Conservation (phyloP, 192 early-diverging fungal genomes). For the Gaertneriomyces sp. region DNA sequence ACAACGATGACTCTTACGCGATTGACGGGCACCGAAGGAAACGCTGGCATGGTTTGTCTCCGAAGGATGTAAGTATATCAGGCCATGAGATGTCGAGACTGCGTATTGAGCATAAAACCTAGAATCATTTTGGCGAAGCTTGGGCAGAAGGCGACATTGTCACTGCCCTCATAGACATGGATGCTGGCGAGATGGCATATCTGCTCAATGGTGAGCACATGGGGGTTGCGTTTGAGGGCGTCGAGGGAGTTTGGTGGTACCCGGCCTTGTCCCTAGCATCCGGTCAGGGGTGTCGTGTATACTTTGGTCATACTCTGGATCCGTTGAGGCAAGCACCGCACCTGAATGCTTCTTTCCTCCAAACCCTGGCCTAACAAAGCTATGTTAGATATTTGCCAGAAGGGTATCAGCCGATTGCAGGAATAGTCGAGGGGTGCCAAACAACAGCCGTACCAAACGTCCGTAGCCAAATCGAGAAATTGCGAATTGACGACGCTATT, state of each 20-base stretch:
- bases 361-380: too few species aligned
- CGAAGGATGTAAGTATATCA: conserved; percentile 25
- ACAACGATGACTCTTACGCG: conserved; percentile 66
- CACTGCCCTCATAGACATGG: conserved; percentile 59
- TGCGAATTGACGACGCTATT: too few species aligned
- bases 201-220: conserved; percentile 65
- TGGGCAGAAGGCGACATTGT: conserved; percentile 53
- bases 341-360: too few species aligned
- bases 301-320: conserved; percentile 59
- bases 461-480: too few species aligned
- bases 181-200: conserved; percentile 58
- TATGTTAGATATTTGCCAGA: too few species aligned
- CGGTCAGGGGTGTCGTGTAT: conserved; percentile 62
- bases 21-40: conserved; percentile 70
- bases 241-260: conserved; percentile 36
- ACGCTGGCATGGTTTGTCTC: conserved; percentile 63
- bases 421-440: too few species aligned
- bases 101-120: not conserved
- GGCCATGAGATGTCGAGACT: too few species aligned
- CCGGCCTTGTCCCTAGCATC: conserved; percentile 74
- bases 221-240: conserved; percentile 57
- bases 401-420: too few species aligned
- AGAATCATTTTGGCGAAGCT: conserved; percentile 50
- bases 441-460: too few species aligned
- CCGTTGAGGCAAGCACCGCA: conserved; percentile 27